phyloP scores from a whole-genome alignment of 2,329 filamentous ascomycete species.

The Fusarium oxysporum region DNA sequence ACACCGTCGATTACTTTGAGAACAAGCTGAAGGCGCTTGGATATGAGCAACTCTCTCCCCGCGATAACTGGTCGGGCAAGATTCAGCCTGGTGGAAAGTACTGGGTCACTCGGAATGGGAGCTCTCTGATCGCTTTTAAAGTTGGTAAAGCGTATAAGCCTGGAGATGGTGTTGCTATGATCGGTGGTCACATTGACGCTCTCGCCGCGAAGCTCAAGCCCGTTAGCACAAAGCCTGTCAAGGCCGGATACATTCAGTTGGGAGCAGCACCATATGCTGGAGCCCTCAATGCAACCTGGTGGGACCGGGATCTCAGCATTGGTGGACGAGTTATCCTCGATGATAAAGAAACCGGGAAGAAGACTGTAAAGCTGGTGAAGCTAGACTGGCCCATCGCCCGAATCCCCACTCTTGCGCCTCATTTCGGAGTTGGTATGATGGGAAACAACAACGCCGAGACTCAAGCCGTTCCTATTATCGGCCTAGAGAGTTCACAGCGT shows the following conservation, averaged over 20 bases:
- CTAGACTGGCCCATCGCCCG: conserved; percentile 94
- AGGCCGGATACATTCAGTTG: conserved; percentile 87
- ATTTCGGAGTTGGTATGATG: conserved; percentile 84
- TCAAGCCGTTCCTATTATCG: conserved; percentile 93
- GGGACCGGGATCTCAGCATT: conserved; percentile 93
- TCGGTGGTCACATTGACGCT: conserved; percentile 94
- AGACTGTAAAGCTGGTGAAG: conserved; percentile 85
- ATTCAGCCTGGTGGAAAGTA: conserved; percentile 87
- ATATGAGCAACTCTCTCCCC: conserved; percentile 81
- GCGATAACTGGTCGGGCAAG: conserved; percentile 79
- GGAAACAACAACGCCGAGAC: conserved; percentile 85
- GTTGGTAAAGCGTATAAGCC: conserved; percentile 83
- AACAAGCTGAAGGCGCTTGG: conserved; percentile 77
- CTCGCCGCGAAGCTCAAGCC: conserved; percentile 93
- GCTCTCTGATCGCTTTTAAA: conserved; percentile 85
- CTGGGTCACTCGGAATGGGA: conserved; percentile 87
- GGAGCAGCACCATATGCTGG: conserved; percentile 95
- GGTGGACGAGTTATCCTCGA: conserved; percentile 90
- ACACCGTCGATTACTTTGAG: conserved; percentile 84
- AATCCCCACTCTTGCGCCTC: conserved; percentile 90
- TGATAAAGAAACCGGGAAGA: conserved; percentile 78
- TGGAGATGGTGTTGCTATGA: conserved; percentile 87
- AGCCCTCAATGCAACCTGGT: conserved; percentile 90
- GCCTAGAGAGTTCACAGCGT: conserved; percentile 76
- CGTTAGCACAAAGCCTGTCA: conserved; percentile 84